A percentile compares a stretch with the other conserved stretches of the same genome.
phyloP scores from a whole-genome alignment of 2,329 filamentous ascomycete genomes.

The Sporothrix variecibatus region DNA sequence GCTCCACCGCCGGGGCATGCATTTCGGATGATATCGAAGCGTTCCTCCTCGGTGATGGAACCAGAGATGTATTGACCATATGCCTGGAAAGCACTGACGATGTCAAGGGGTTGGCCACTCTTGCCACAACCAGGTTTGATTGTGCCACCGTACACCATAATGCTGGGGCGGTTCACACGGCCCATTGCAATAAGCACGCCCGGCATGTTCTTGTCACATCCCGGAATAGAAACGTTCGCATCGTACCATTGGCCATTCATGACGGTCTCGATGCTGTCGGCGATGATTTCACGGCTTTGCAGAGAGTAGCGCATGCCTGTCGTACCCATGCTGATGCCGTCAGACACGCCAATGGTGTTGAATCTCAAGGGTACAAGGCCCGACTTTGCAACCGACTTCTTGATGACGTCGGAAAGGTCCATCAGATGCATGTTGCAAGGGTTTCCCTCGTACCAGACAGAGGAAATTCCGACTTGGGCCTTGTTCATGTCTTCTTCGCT shows the following conservation, averaged over 20 bases:
- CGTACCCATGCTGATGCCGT: constrained; percentile 98
- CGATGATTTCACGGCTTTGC: constrained; percentile 94
- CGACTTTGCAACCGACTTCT: constrained; percentile 62
- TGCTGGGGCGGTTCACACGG: constrained; percentile 84
- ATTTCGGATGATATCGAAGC: constrained; percentile 91
- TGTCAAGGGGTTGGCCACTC: constrained; percentile 78
- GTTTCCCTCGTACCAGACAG: constrained; percentile 97
- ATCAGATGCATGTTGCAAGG: constrained; percentile 99
- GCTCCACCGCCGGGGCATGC: constrained; percentile 84
- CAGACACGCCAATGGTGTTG: constrained; percentile 97
- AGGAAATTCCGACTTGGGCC: constrained; percentile 95
- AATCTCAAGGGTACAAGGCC: constrained; percentile 93
- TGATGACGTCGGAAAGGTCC: constrained; percentile 78
- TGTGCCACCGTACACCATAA: constrained; percentile 97
- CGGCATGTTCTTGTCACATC: constrained; percentile 99
- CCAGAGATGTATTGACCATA: constrained; percentile 94
- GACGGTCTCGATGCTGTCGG: constrained; percentile 97
- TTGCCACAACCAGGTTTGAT: constrained; percentile 88
- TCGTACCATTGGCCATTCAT: constrained; percentile 99
- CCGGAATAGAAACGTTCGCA: constrained; percentile 92
- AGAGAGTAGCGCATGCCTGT: constrained; percentile 85
- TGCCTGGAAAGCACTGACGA: constrained; percentile 96
- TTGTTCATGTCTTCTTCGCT: constrained; percentile 88
- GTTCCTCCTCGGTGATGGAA: constrained; percentile 85
- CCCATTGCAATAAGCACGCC: constrained; percentile 92